A percentile compares a stretch with the other conserved stretches of the same genome.
Conservation (phyloP, 2,329 filamentous ascomycete genomes). For the Aspergillus puulaauensis region DNA sequence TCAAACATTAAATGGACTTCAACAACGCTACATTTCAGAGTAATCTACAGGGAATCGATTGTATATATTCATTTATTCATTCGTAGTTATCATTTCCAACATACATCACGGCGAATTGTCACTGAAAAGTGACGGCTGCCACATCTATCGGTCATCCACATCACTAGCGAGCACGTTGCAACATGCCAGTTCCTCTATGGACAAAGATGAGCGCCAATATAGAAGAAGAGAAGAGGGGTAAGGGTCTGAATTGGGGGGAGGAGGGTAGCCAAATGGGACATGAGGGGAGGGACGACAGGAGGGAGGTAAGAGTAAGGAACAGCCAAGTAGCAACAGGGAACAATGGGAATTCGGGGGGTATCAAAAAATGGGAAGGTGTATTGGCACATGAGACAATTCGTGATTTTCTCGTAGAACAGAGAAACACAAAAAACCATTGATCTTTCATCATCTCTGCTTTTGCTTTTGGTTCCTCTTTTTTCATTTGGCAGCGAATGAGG, state of each 20-base stretch:
- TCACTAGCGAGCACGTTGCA: conserved; percentile 5
- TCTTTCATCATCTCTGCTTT: conserved; percentile 9
- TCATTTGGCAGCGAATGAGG: conserved; percentile 9
- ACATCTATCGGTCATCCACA: conserved; percentile 22
- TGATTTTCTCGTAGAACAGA: conserved; percentile 9
- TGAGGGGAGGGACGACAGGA: conserved; percentile 8
- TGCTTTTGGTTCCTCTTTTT: conserved; percentile 17
- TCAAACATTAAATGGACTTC: not conserved
- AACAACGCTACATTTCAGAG: not conserved
- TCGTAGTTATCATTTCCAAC: conserved; percentile 19
- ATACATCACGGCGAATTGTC: conserved; percentile 24
- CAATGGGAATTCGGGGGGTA: conserved; percentile 21
- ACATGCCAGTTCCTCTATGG: conserved; percentile 10
- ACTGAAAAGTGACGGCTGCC: conserved; percentile 35
- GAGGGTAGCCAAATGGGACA: not conserved
- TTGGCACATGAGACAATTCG: conserved; percentile 10
- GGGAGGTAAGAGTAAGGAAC: not conserved
- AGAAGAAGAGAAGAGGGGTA: conserved; percentile 16
- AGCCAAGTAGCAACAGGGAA: conserved; percentile 1
- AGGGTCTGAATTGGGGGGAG: not conserved
- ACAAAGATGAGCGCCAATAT: conserved; percentile 32
- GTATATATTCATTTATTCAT: conserved; percentile 14
- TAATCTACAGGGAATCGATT: not conserved
- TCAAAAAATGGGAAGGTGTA: conserved; percentile 20
- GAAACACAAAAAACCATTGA: conserved; percentile 1